A percentile compares a stretch with the other conserved stretches of the same genome.
phyloP scores from a whole-genome alignment of 2,329 filamentous ascomycete genomes.

The Ophiostoma australiae region DNA sequence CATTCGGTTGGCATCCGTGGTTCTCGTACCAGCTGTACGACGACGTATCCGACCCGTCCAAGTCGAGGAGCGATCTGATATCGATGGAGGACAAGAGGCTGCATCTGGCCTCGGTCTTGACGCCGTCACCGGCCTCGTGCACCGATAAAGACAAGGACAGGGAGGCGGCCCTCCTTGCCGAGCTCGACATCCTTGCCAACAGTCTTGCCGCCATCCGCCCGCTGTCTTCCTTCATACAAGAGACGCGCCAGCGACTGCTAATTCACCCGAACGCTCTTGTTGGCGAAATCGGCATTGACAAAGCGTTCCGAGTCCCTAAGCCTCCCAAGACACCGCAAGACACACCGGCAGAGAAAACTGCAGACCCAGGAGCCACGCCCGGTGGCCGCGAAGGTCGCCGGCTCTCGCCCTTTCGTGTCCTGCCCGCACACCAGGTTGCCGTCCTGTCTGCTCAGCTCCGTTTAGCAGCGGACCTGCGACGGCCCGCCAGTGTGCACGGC shows the following conservation, averaged over 20 bases:
- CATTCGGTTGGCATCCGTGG: slow-evolving; percentile 88
- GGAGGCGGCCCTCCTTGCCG: slow-evolving; percentile 32
- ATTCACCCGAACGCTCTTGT: slow-evolving; percentile 59
- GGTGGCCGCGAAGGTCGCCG: slow-evolving; percentile 65
- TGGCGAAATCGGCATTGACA: slow-evolving; percentile 74
- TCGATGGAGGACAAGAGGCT: slow-evolving; percentile 38
- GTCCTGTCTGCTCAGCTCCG: slow-evolving; percentile 64
- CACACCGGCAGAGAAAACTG: slow-evolving; percentile 27
- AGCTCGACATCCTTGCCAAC: slow-evolving; percentile 42
- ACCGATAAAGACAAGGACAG: not conserved
- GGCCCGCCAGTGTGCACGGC: slow-evolving; percentile 65
- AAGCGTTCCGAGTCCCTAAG: slow-evolving; percentile 67
- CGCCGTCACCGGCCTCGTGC: slow-evolving; percentile 41
- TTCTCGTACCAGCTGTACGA: slow-evolving; percentile 73
- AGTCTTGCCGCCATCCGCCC: slow-evolving; percentile 57
- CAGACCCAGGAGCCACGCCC: slow-evolving; percentile 51
- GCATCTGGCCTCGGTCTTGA: slow-evolving; percentile 65
- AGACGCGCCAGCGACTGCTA: slow-evolving; percentile 52
- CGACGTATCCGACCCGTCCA: slow-evolving; percentile 39
- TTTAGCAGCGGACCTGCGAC: slow-evolving; percentile 61
- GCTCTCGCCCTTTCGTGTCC: slow-evolving; percentile 63
- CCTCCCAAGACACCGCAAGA: slow-evolving; percentile 28
- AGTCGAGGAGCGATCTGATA: not conserved
- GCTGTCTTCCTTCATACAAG: slow-evolving; percentile 38
- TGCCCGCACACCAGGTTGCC: slow-evolving; percentile 61